phyloP scores from a whole-genome alignment of 2,329 filamentous ascomycete genomes.

The Xylariaceae sp. region DNA sequence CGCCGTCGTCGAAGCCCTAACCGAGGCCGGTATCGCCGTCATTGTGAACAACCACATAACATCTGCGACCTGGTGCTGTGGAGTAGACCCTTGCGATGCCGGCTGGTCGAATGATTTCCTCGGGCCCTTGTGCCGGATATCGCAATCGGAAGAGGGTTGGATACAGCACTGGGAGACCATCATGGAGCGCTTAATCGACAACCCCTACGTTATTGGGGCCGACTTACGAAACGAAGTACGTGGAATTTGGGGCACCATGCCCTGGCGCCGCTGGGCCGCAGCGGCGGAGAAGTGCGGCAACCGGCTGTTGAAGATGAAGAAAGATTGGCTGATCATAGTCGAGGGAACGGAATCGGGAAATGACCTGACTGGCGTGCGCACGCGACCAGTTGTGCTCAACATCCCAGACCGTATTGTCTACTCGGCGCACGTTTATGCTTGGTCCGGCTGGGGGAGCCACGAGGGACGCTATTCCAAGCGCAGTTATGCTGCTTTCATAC shows the following conservation, averaged over 20 bases:
- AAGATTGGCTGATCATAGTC: constrained; percentile 61
- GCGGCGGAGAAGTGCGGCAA: constrained; percentile 61
- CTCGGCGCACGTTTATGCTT: constrained; percentile 62
- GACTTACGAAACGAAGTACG: constrained; percentile 66
- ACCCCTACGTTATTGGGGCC: constrained; percentile 58
- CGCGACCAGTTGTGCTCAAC: constrained; percentile 53
- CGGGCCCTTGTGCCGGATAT: constrained; percentile 52
- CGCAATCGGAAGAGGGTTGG: constrained; percentile 60
- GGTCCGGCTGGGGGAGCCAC: constrained; percentile 63
- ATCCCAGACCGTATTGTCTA: constrained; percentile 55
- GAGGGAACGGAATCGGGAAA: constrained; percentile 64
- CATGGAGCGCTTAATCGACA: constrained; percentile 53
- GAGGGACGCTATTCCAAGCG: constrained; percentile 56
- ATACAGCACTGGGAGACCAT: constrained; percentile 60
- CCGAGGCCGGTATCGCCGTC: constrained; percentile 56
- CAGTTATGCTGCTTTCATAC: constrained; percentile 55
- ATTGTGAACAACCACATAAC: constrained; percentile 69
- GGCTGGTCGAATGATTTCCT: constrained; percentile 62
- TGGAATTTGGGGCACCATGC: constrained; percentile 63
- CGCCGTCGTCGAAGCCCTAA: constrained; percentile 54
- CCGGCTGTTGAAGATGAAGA: constrained; percentile 52
- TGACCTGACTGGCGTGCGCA: constrained; percentile 51
- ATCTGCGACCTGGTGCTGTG: constrained; percentile 62
- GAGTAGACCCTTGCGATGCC: constrained; percentile 60
- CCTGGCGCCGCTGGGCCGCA: constrained; percentile 57